A percentile compares a stretch with the other conserved stretches of the same genome.
Evolutionary conservation across 1,284 basidiomycete species (phyloP).

Genomic region (Leccinum fallax): DNA sequence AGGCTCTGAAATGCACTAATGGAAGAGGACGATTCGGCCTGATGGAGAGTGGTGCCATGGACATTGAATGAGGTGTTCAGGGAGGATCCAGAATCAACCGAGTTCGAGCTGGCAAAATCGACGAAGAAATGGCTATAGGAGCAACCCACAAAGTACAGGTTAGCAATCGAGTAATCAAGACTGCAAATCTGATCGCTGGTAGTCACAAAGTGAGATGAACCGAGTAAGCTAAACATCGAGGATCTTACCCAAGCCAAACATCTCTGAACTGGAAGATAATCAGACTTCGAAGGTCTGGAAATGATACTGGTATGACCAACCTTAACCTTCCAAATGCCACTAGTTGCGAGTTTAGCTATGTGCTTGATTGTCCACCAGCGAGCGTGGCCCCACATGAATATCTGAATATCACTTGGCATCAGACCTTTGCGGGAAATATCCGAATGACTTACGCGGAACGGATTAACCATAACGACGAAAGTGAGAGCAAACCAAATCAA

Average conservation of each 20-base stretch:
- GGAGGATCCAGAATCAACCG: not conserved
- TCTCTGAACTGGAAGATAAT: constrained; percentile 60
- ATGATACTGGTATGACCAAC: constrained; percentile 40
- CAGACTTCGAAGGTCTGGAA: not conserved
- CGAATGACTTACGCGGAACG: constrained; percentile 61
- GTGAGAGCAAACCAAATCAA: constrained; percentile 80
- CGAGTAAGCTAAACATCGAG: constrained; percentile 20
- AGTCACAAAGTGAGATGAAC: constrained; percentile 15
- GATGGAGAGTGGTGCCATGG: not conserved
- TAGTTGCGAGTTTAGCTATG: constrained; percentile 63
- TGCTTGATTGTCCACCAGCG: constrained; percentile 82
- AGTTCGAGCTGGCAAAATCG: not conserved
- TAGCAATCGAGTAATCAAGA: constrained; percentile 72
- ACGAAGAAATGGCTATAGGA: constrained; percentile 49
- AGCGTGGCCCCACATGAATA: constrained; percentile 36
- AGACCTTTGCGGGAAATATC: not conserved
- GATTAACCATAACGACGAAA: constrained; percentile 69
- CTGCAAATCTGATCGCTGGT: constrained; percentile 83
- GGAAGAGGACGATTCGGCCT: not conserved
- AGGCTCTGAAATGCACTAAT: not conserved
- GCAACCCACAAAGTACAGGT: constrained; percentile 76
- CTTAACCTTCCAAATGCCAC: constrained; percentile 78
- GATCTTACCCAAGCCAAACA: constrained; percentile 77
- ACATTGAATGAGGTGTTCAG: not conserved
- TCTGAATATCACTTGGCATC: constrained; percentile 11